phyloP scores from a whole-genome alignment of 202 grass and related monocot genomes.

The Setaria italica region DNA sequence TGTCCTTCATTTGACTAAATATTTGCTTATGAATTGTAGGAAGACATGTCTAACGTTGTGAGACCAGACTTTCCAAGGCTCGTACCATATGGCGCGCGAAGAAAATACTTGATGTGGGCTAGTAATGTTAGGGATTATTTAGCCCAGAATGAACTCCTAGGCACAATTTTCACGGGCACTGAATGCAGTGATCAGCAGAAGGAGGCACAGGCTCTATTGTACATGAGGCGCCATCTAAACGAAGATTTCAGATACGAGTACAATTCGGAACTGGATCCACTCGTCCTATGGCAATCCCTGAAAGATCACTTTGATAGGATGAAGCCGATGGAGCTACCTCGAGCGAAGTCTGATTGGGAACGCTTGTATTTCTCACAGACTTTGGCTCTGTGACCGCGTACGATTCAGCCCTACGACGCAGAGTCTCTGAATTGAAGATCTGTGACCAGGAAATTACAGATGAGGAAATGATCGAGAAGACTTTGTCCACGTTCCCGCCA shows the following conservation, averaged over 20 bases:
- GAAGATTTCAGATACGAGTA: neutral
- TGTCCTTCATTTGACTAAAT: neutral
- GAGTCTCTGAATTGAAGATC: neutral
- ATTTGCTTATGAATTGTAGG: neutral
- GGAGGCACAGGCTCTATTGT: neutral
- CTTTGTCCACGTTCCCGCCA: neutral
- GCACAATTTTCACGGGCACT: neutral
- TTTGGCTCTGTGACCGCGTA: neutral
- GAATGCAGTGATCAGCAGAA: neutral
- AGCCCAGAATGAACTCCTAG: neutral
- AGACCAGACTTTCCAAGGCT: neutral
- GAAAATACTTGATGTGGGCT: constrained; percentile 5
- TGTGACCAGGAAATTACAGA: constrained; percentile 9
- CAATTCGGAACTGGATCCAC: neutral
- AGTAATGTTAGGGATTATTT: neutral
- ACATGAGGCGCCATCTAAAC: constrained; percentile 5
- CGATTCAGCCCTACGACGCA: neutral
- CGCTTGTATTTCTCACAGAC: neutral
- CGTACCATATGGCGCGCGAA: neutral
- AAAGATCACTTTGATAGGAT: neutral
- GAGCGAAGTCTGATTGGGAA: neutral
- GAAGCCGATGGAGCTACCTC: neutral
- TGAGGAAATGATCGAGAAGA: constrained; percentile 16
- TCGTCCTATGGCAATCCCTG: neutral
- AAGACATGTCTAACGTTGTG: neutral